Percentiles rank a stretch among this genome's conserved stretches.
These are phyloP conservation scores for Candida tibetensis DNA, from an alignment of 805 yeast genomes.

Conservation along the genomic window DNA sequence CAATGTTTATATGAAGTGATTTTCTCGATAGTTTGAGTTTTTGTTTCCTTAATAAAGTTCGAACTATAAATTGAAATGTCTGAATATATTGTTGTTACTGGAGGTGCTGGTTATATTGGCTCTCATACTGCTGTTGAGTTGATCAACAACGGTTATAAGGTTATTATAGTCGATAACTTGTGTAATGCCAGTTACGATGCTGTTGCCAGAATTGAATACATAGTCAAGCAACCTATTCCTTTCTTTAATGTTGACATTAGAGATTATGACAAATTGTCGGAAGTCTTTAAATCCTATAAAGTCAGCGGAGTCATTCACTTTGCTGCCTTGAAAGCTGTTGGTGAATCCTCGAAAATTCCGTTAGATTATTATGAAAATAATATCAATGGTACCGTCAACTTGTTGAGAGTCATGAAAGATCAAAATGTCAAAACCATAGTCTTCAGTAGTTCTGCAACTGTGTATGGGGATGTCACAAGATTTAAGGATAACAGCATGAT, in stretches of 20 bases:
- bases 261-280: slow-evolving; percentile 46
- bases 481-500: slow-evolving; percentile 58
- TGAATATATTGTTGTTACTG: slow-evolving; percentile 63
- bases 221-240: slow-evolving; percentile 48
- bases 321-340: slow-evolving; percentile 83
- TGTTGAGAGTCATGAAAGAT: slow-evolving; percentile 52
- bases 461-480: slow-evolving; percentile 77
- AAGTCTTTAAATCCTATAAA: slow-evolving; percentile 47
- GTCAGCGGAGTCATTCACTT: slow-evolving; percentile 69
- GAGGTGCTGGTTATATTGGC: slow-evolving; percentile 87
- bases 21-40: too few species aligned
- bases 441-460: slow-evolving; percentile 79
- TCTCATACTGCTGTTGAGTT: slow-evolving; percentile 73
- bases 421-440: slow-evolving; percentile 53
- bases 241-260: slow-evolving; percentile 57
- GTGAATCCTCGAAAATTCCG: slow-evolving; percentile 69
- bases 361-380: slow-evolving; percentile 67
- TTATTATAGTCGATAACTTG: slow-evolving; percentile 71
- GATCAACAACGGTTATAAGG: slow-evolving; percentile 58
- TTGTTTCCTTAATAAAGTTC: too few species aligned
- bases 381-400: slow-evolving; percentile 58
- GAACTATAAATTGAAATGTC: too few species aligned
- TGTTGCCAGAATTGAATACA: slow-evolving; percentile 56
- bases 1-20: too few species aligned
- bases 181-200: slow-evolving; percentile 67